Evolutionary conservation across 495 filamentous ascomycete genomes (phyloP).

Genomic region (Choiromyces venosus): DNA sequence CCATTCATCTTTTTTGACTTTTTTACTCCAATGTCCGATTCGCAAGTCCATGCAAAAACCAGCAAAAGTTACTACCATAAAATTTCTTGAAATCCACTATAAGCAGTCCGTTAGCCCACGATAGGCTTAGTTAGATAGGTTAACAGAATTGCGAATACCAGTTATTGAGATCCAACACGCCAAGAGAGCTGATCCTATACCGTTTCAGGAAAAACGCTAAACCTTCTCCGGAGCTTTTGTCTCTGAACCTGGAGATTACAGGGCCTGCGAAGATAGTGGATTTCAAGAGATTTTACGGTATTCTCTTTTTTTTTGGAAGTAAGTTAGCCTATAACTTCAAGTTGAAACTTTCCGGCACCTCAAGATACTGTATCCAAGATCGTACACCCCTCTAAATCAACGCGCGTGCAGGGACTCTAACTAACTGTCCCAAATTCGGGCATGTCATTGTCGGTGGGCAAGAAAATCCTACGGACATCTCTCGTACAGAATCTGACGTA

Average conservation of each 20-base stretch:
- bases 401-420: background rate
- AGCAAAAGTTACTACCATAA: too few species aligned
- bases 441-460: background rate
- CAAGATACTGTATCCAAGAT: background rate
- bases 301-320: background rate
- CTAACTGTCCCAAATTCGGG: background rate
- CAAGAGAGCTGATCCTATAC: too few species aligned
- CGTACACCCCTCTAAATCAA: background rate
- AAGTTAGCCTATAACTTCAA: background rate
- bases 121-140: too few species aligned
- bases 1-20: background rate
- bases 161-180: too few species aligned
- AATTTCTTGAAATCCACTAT: too few species aligned
- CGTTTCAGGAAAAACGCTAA: too few species aligned
- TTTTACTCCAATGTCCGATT: background rate
- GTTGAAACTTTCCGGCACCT: background rate
- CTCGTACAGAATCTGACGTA: background rate
- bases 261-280: too few species aligned
- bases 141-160: too few species aligned
- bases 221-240: too few species aligned
- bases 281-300: too few species aligned
- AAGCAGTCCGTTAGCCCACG: too few species aligned
- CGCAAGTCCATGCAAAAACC: background rate
- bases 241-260: too few species aligned
- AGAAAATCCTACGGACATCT: background rate